phyloP scores from a whole-genome alignment of 169 alveolate genomes.

The Prorocentrum cordatum region DNA sequence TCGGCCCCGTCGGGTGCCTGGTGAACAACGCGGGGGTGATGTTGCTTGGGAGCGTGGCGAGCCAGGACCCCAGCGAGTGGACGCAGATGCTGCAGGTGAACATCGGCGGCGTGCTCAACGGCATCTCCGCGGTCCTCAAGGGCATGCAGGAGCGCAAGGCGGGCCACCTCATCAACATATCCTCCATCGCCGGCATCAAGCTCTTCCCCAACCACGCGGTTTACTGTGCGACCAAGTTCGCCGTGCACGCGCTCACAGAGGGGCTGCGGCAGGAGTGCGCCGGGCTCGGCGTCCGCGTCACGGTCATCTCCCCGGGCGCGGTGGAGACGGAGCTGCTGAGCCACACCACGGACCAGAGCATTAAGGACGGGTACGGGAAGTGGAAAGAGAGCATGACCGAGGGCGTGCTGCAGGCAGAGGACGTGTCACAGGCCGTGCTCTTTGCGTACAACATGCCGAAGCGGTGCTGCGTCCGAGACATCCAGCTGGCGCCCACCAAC shows the following conservation, averaged over 20 bases:
- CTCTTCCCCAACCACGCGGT: background rate
- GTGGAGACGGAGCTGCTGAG: background rate
- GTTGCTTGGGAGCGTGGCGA: background rate
- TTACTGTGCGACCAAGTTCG: background rate
- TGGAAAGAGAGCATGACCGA: background rate
- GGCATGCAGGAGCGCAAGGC: background rate
- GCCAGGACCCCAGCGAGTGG: background rate
- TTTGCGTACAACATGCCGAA: background rate
- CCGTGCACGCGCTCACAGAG: background rate
- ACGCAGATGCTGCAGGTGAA: background rate
- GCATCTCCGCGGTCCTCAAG: background rate
- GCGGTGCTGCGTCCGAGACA: background rate
- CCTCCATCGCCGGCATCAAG: background rate
- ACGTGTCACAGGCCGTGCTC: background rate
- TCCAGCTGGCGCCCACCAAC: background rate
- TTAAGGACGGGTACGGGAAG: background rate
- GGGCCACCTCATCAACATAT: background rate
- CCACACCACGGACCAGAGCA: background rate
- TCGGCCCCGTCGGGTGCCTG: background rate
- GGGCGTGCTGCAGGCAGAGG: background rate
- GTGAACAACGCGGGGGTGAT: background rate
- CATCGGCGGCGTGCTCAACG: background rate
- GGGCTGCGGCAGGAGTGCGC: background rate
- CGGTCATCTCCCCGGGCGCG: background rate
- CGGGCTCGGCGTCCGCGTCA: background rate